Evolutionary conservation across 2,329 filamentous ascomycete species (phyloP).

Genomic region (Stagonosporopsis chrysanthemi): DNA sequence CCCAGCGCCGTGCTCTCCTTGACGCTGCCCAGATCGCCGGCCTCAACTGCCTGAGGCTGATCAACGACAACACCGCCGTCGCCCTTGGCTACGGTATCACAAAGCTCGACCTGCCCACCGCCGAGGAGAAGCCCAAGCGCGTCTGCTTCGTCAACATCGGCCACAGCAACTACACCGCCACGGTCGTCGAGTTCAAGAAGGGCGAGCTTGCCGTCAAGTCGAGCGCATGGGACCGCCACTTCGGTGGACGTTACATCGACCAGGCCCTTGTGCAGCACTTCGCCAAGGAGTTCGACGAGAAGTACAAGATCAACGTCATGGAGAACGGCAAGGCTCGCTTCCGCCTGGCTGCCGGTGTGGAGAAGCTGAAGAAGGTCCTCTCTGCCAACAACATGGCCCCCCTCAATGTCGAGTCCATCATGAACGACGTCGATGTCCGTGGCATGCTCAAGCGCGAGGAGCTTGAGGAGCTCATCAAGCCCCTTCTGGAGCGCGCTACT

Average conservation of each 20-base stretch:
- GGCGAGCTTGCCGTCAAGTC: conserved; percentile 94
- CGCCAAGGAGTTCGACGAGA: conserved; percentile 93
- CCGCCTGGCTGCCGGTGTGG: conserved; percentile 84
- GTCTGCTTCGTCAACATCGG: conserved; percentile 95
- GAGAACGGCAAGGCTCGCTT: conserved; percentile 88
- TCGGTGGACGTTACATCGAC: conserved; percentile 97
- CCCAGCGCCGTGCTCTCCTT: conserved; percentile 86
- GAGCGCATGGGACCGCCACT: conserved; percentile 92
- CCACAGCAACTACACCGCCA: conserved; percentile 93
- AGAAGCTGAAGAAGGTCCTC: conserved; percentile 98
- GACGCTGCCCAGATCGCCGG: conserved; percentile 94
- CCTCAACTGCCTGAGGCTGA: conserved; percentile 88
- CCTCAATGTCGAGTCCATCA: conserved; percentile 95
- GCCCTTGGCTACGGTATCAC: conserved; percentile 98
- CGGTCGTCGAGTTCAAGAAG: conserved; percentile 96
- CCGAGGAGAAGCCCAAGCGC: conserved; percentile 90
- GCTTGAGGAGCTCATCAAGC: conserved; percentile 88
- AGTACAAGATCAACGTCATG: conserved; percentile 96
- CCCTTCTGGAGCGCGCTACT: conserved; percentile 76
- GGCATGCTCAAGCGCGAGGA: conserved; percentile 92
- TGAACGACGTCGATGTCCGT: conserved; percentile 95
- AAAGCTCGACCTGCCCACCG: conserved; percentile 86
- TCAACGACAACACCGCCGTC: conserved; percentile 97
- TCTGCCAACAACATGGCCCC: conserved; percentile 93
- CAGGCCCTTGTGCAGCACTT: conserved; percentile 94